Percentiles rank a stretch among this genome's conserved stretches.
These are phyloP conservation scores for Aulographum hederae DNA, from an alignment of 2,329 filamentous ascomycete species.

Conservation along the genomic window DNA sequence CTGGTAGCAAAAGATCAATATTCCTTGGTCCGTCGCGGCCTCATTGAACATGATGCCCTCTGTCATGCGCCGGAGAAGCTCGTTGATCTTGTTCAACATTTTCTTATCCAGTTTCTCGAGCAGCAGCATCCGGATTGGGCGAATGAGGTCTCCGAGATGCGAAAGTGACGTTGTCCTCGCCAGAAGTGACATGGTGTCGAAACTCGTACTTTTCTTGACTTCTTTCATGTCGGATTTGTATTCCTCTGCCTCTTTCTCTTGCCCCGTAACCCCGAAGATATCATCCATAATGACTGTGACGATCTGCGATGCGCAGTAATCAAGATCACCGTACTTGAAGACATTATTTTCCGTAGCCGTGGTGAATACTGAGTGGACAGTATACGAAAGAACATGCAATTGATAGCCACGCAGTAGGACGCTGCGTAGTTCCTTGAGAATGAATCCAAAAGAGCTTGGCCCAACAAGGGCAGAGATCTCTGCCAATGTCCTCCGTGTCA, in stretches of 20 bases:
- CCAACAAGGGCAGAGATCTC: slow-evolving; percentile 72
- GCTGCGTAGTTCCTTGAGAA: slow-evolving; percentile 76
- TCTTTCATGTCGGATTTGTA: slow-evolving; percentile 95
- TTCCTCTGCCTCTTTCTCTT: slow-evolving; percentile 93
- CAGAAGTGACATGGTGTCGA: slow-evolving; percentile 89
- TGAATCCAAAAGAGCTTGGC: slow-evolving; percentile 69
- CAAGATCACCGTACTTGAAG: slow-evolving; percentile 65
- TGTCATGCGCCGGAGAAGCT: slow-evolving; percentile 66
- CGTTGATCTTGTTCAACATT: slow-evolving; percentile 78
- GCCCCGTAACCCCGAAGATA: slow-evolving; percentile 78
- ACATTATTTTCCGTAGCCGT: slow-evolving; percentile 42
- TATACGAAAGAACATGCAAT: slow-evolving; percentile 86
- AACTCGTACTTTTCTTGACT: slow-evolving; percentile 94
- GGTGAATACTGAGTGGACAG: slow-evolving; percentile 79
- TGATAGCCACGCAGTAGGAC: slow-evolving; percentile 79
- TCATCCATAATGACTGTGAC: slow-evolving; percentile 89
- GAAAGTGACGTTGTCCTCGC: slow-evolving; percentile 63
- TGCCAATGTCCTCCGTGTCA: slow-evolving; percentile 72
- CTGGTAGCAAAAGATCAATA: slow-evolving; percentile 89
- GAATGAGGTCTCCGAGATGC: slow-evolving; percentile 56
- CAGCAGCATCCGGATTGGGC: slow-evolving; percentile 60
- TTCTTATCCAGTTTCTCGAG: slow-evolving; percentile 69
- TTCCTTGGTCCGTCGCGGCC: slow-evolving; percentile 58
- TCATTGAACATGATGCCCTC: slow-evolving; percentile 70
- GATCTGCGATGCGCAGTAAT: slow-evolving; percentile 68